Conservation (phyloP, 306 rosid species). For the Senna siamea region DNA sequence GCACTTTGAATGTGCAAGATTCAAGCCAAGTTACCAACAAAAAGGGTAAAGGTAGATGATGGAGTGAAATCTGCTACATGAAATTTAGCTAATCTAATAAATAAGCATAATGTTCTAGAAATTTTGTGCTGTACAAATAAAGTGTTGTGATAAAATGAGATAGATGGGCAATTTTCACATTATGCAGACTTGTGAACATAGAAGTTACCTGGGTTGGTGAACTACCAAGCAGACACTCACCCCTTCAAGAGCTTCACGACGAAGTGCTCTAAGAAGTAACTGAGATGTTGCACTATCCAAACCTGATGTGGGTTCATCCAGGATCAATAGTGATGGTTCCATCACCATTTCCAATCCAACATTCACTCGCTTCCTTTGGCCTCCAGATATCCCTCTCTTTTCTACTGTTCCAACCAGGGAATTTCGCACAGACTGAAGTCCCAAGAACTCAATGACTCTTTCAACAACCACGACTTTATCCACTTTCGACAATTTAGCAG, state of each 20-base stretch:
- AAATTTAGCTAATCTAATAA: not conserved
- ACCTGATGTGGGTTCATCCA: slow-evolving; percentile 98
- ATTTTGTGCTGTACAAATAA: too few species aligned
- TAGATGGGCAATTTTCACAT: not conserved
- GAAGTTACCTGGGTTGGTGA: slow-evolving; percentile 96
- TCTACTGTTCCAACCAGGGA: slow-evolving; percentile 93
- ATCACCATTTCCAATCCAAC: slow-evolving; percentile 98
- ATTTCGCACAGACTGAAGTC: slow-evolving; percentile 86
- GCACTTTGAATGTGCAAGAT: too few species aligned
- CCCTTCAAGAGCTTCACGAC: slow-evolving; percentile 98
- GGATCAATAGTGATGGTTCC: slow-evolving; percentile 94
- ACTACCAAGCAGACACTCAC: slow-evolving; percentile 95
- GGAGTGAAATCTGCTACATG: too few species aligned
- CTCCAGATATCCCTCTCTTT: slow-evolving; percentile 96
- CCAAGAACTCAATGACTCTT: slow-evolving; percentile 88
- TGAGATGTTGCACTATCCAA: slow-evolving; percentile 98
- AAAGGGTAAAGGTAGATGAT: too few species aligned
- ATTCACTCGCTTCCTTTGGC: slow-evolving; percentile 97
- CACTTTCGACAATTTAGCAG: slow-evolving; percentile 66
- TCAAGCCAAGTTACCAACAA: too few species aligned
- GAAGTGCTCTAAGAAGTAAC: slow-evolving; percentile 87
- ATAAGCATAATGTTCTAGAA: not conserved
- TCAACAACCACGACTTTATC: slow-evolving; percentile 89
- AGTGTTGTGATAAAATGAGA: not conserved
- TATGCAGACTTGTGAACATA: slow-evolving; percentile 23